Base-by-base conservation (phyloP, 768 basidiomycete species). In the Gloeophyllum trabeum region DNA sequence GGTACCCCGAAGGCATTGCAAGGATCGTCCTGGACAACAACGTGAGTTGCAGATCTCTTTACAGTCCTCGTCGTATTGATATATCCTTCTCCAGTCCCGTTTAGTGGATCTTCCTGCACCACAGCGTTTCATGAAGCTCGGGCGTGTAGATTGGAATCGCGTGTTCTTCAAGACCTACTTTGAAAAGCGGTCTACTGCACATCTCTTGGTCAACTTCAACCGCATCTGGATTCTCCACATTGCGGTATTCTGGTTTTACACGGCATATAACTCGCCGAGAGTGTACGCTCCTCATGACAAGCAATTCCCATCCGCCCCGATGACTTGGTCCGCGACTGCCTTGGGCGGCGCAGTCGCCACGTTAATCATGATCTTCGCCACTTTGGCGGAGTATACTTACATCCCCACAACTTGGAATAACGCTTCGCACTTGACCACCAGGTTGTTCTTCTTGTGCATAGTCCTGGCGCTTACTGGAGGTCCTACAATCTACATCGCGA, bases 321-420 rank as follows among this genome's bases (percentile, higher is more conserved):
- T 98, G 91, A 81, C 81, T 3, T 97, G 90, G 91, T 91, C 90
- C 19, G 90, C 90, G 25, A 80, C 82, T 12, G 96, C 91, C 13
- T 74, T 99, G n/a, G 96, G 96, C 41, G 96, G 96, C 41, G 89
- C 84, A 6, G 91, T 98, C 42, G 80, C 94, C 12, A 91, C 91
- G 5, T 39, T 77, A 43, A 96, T 99, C 70, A 94, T 94, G 92
- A 81, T 97, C 46, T 61, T 73, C 42, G 96, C 93, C 32, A 98
- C 94, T 19, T 57, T 94, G 21, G 88, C 89, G 49, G 96, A 99
- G 61, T 98, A 93, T 59, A 79, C 83, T 41, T 96, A 94, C 69
- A 94, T 97, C 51, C 94, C 94, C 19, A 96, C 93, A 3, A 97
- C 89, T 6, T 98, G 96, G 96, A 91, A 96, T 63, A 99, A 98